These are phyloP conservation scores for Saturnispora silvae DNA, from an alignment of 805 yeast genomes.

Conservation along the genomic window DNA sequence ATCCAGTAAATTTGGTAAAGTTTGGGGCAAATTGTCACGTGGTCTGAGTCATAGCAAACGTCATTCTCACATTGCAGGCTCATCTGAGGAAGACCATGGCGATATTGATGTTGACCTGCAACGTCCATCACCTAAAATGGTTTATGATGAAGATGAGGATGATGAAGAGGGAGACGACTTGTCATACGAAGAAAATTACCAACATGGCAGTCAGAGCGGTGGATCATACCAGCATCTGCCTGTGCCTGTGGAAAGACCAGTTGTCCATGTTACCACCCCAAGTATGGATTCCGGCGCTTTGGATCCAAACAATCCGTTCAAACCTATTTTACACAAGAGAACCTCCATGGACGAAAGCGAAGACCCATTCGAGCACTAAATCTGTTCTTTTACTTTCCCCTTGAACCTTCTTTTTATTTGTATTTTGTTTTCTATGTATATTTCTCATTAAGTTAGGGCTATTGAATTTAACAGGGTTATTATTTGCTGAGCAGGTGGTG, in stretches of 20 bases:
- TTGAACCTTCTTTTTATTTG: neutral
- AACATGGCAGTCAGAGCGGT: neutral
- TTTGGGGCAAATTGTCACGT: constrained; percentile 5
- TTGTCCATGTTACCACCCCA: constrained; percentile 4
- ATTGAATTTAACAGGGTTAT: too few relatives aligned
- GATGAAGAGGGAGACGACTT: neutral
- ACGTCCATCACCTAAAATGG: neutral
- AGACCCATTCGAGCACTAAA: neutral
- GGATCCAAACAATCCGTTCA: constrained; percentile 6
- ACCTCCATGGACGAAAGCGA: neutral
- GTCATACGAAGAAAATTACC: neutral
- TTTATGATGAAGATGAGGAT: neutral
- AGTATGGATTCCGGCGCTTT: constrained; percentile 7
- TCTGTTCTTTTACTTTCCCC: neutral
- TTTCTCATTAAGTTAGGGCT: too few relatives aligned
- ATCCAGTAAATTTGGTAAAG: constrained; percentile 5
- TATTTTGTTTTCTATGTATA: neutral
- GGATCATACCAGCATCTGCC: too few relatives aligned
- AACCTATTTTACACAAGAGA: constrained; percentile 3
- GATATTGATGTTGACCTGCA: neutral
- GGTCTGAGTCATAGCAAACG: constrained; percentile 4
- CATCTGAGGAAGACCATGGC: neutral
- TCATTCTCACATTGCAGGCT: neutral
- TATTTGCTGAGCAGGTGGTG: too few relatives aligned
- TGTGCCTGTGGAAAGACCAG: neutral